Evolutionary conservation across 2,329 filamentous ascomycete genomes (phyloP), one percentile per base, ranked within the genome.

Genomic region (Ascochyta fabae): DNA sequence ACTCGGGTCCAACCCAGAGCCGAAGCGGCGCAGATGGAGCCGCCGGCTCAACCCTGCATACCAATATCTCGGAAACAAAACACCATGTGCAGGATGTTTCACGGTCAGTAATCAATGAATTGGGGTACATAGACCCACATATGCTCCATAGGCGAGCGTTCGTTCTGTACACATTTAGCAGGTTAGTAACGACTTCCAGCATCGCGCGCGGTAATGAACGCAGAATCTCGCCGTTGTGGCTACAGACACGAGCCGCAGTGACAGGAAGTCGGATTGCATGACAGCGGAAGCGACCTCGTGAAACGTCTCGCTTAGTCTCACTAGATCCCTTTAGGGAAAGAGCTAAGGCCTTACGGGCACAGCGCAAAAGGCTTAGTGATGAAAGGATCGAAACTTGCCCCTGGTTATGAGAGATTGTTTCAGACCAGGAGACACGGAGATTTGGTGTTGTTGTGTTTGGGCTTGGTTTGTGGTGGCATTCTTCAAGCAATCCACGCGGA

Each of bases 21-120:
- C 19, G 53, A 54, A 53, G 39, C 52, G 56, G 45, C 62, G 44
- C 46, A 52, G 33, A 34, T 44, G 34, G 48, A 48, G 50, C 60
- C 46, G 56, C 62, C 38, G 36, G 38, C 26, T 50, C 44, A 54
- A 47, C 54, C 54, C 56, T 62, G 53, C 58, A 48, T 31, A 39
- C 42, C 59, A 64, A 67, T 59, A 55, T 56, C 19, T 35, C 27
- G 46, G 49, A 65, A 65, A 66, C 60, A 41, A 65, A 59, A 58
- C 48, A 31, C 60, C 36, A 36, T 61, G 54, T 60, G 58, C 47
- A 61, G 58, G 24, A 42, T 62, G 33, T 42, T 48, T 48, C 51
- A 47, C 40, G 42, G 43, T 45, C 19, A 45, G 50, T 46, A 53
- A 52, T 54, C 44, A 53, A 34, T 44, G 29, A 53, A 50, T 48